Percentiles rank a stretch among this genome's conserved stretches.
phyloP scores from a whole-genome alignment of 2,329 filamentous ascomycete genomes.

The Xylaria sp. region DNA sequence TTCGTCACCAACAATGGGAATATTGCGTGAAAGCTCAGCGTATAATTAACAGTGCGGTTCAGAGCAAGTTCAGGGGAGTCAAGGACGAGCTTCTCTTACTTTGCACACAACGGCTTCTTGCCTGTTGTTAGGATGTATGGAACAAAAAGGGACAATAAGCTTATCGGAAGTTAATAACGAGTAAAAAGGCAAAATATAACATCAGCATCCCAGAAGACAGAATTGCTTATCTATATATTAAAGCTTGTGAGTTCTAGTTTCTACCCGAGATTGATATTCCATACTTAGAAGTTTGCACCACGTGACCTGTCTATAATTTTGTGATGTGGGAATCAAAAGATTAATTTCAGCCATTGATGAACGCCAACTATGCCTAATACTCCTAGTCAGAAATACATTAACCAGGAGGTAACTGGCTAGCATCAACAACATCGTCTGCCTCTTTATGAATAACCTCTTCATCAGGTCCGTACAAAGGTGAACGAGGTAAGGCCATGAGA shows the following conservation, averaged over 20 bases:
- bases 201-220: neutral
- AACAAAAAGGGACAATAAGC: constrained; percentile 2
- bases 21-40: constrained; percentile 55
- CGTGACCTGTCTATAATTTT: constrained; percentile 37
- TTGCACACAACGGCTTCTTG: neutral
- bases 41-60: neutral
- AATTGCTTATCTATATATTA: neutral
- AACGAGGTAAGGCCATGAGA: constrained; percentile 95
- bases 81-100: neutral
- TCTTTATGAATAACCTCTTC: constrained; percentile 79
- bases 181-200: neutral
- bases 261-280: constrained; percentile 13
- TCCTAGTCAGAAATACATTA: constrained; percentile 53
- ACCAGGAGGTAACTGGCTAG: constrained; percentile 91
- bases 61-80: neutral
- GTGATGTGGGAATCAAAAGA: constrained; percentile 13
- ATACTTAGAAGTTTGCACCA: constrained; percentile 38
- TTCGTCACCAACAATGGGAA: constrained; percentile 96
- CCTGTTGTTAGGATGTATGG: neutral
- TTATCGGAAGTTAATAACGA: neutral
- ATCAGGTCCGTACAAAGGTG: constrained; percentile 79
- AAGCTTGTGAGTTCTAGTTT: constrained; percentile 6
- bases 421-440: constrained; percentile 93
- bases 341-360: constrained; percentile 29
- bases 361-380: constrained; percentile 30